A percentile compares a stretch with the other conserved stretches of the same genome.
These are phyloP conservation scores for Linnemannia elongata DNA, from an alignment of 192 early-diverging fungal species.

Conservation along the genomic window DNA sequence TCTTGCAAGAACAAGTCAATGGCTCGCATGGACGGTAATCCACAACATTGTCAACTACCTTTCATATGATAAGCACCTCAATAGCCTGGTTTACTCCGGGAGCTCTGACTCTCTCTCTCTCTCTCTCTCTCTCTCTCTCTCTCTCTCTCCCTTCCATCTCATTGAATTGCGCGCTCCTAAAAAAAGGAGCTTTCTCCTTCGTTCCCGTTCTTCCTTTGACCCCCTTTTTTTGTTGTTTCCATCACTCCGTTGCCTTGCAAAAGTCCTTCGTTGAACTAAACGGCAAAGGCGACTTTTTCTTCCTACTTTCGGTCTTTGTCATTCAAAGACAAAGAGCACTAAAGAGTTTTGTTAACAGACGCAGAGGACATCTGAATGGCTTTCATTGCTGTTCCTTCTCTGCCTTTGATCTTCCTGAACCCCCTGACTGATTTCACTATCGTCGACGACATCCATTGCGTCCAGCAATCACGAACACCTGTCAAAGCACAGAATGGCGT, in stretches of 20 bases:
- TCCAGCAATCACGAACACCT: too few relatives aligned
- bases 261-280: not conserved
- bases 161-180: not conserved
- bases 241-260: not conserved
- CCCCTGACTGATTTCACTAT: not conserved
- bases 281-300: not conserved
- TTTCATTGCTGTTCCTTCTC: not conserved
- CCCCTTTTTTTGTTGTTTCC: not conserved
- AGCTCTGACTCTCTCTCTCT: not conserved
- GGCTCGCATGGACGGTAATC: conserved; percentile 5
- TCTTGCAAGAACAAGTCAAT: not conserved
- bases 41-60: not conserved
- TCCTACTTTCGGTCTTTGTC: not conserved
- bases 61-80: not conserved
- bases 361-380: not conserved
- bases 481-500: too few relatives aligned
- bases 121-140: not conserved
- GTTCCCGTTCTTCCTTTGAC: not conserved
- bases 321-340: not conserved
- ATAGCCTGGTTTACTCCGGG: not conserved
- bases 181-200: not conserved
- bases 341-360: not conserved
- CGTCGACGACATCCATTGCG: not conserved
- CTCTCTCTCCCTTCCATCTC: not conserved
- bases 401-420: not conserved